phyloP scores from a whole-genome alignment of 305 asterid genomes.

The Fraxinus velutina region DNA sequence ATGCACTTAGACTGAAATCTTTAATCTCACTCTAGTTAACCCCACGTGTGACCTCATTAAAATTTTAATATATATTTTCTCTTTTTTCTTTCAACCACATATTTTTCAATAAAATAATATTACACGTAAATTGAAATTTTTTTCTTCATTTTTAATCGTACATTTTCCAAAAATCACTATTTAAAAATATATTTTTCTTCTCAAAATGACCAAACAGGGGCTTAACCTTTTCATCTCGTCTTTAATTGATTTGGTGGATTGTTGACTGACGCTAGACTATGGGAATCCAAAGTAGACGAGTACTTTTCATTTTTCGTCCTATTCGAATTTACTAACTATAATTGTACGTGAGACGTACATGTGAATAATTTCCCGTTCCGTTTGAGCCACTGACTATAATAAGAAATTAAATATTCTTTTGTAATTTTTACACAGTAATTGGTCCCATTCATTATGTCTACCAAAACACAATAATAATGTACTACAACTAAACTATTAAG shows the following conservation, averaged over 20 bases:
- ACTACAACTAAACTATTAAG: background rate
- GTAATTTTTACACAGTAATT: background rate
- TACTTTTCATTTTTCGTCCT: background rate
- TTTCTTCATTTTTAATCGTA: too few species aligned
- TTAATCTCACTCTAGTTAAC: too few species aligned
- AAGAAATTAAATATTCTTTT: background rate
- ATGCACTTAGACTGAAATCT: too few species aligned
- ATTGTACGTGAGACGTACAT: background rate
- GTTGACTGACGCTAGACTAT: background rate
- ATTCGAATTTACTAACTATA: background rate
- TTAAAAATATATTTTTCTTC: too few species aligned
- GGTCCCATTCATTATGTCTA: background rate
- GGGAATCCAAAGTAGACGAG: background rate
- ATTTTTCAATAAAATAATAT: too few species aligned
- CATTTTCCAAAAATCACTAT: too few species aligned
- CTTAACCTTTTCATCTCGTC: background rate
- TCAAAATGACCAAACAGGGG: too few species aligned
- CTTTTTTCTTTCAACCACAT: too few species aligned
- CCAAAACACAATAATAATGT: conserved; percentile 40
- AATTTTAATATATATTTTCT: too few species aligned
- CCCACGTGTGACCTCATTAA: too few species aligned
- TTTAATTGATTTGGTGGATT: background rate
- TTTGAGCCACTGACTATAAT: background rate
- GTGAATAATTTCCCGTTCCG: conserved; percentile 2
- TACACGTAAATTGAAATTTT: too few species aligned